Conservation (phyloP, 441 rosid species). For the Erodium trifolium region DNA sequence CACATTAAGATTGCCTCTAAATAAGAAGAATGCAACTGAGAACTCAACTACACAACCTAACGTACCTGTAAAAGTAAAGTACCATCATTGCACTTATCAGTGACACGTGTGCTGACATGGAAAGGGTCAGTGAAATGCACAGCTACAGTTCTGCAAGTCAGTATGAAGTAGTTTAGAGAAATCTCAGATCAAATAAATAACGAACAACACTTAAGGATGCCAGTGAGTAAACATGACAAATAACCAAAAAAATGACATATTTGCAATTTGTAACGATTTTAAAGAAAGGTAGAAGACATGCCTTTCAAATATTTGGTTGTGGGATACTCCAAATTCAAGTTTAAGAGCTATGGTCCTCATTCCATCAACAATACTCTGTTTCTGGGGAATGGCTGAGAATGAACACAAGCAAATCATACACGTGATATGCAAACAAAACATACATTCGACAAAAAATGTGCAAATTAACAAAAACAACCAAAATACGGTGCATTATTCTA, state of each 20-base stretch:
- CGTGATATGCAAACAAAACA: constrained; percentile 18
- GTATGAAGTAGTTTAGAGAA: constrained; percentile 15
- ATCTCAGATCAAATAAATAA: constrained; percentile 10
- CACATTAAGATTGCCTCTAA: not conserved
- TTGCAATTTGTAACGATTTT: not conserved
- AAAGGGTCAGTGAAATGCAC: constrained; percentile 95
- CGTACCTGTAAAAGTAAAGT: constrained; percentile 82
- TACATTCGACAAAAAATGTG: constrained; percentile 7
- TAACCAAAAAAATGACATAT: constrained; percentile 1
- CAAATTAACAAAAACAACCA: constrained; percentile 15
- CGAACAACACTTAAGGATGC: not conserved
- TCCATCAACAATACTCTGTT: constrained; percentile 79
- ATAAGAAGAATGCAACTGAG: constrained; percentile 13
- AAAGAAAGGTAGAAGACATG: constrained; percentile 19
- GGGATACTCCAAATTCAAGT: constrained; percentile 85
- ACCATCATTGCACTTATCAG: constrained; percentile 79
- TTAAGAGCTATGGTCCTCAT: constrained; percentile 96
- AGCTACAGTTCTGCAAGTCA: constrained; percentile 68
- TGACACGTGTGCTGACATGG: constrained; percentile 74
- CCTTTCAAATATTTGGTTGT: constrained; percentile 95
- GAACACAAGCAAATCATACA: constrained; percentile 14
- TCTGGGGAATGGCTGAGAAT: constrained; percentile 53
- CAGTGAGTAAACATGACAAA: not conserved
- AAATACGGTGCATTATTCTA: constrained; percentile 17
- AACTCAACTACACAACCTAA: constrained; percentile 21